phyloP scores from a whole-genome alignment of 2,329 filamentous ascomycete genomes.

The Neoascochyta sp. region DNA sequence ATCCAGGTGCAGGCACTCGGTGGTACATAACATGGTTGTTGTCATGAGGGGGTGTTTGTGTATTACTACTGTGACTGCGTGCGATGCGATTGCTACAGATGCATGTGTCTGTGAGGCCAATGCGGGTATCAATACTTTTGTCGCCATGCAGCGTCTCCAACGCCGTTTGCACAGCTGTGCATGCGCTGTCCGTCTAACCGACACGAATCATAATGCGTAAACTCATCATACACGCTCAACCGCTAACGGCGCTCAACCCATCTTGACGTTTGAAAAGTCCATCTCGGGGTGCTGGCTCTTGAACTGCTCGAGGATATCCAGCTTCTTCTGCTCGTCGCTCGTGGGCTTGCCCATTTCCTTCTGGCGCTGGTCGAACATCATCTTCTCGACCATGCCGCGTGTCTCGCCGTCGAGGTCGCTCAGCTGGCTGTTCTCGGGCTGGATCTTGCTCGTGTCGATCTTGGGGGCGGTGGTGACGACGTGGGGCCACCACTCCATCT shows the following conservation, averaged over 20 bases:
- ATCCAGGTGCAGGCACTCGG: too few species aligned
- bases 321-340: conserved; percentile 93
- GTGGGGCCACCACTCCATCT: conserved; percentile 98
- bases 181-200: too few species aligned
- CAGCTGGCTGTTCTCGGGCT: conserved; percentile 86
- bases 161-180: too few species aligned
- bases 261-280: conserved; percentile 65
- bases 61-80: too few species aligned
- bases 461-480: conserved; percentile 81
- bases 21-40: too few species aligned
- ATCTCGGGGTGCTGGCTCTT: conserved; percentile 73
- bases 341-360: conserved; percentile 88
- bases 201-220: too few species aligned
- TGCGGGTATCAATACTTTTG: too few species aligned
- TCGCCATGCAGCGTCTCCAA: too few species aligned
- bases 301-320: conserved; percentile 86
- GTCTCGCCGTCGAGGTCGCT: conserved; percentile 94
- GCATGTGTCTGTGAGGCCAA: too few species aligned
- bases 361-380: conserved; percentile 99
- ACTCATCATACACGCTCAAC: too few species aligned
- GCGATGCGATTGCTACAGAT: too few species aligned
- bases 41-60: too few species aligned
- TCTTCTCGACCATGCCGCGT: conserved; percentile 97
- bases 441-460: conserved; percentile 94
- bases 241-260: conserved; percentile 43